Evolutionary conservation across 2,329 filamentous ascomycete species (phyloP).

Genomic region (Capronia americana): DNA sequence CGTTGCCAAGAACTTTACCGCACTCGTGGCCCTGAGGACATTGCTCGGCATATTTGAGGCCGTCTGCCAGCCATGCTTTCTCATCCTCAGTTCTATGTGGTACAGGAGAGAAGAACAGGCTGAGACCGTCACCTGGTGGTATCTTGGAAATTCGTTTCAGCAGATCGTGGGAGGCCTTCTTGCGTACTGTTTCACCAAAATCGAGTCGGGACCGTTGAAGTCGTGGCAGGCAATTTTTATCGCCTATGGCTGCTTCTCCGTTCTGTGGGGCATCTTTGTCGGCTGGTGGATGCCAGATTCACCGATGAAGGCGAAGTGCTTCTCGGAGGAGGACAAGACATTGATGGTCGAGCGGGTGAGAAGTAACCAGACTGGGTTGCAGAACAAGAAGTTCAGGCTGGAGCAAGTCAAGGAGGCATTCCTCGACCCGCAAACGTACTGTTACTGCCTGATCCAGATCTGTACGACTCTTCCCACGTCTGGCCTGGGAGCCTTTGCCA

Average conservation of each 20-base stretch:
- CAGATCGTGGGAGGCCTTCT: background rate
- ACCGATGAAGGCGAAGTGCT: slow-evolving; percentile 74
- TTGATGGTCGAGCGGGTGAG: slow-evolving; percentile 68
- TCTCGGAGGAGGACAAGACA: slow-evolving; percentile 68
- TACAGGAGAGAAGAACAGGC: slow-evolving; percentile 73
- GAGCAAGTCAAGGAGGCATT: slow-evolving; percentile 65
- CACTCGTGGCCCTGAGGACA: slow-evolving; percentile 66
- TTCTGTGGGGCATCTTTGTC: slow-evolving; percentile 70
- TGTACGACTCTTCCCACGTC: slow-evolving; percentile 76
- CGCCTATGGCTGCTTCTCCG: slow-evolving; percentile 66
- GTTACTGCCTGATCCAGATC: slow-evolving; percentile 69
- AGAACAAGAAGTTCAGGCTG: slow-evolving; percentile 61
- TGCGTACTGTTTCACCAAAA: background rate
- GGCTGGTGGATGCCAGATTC: slow-evolving; percentile 70
- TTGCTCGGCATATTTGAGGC: slow-evolving; percentile 75
- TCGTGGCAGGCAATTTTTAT: slow-evolving; percentile 75
- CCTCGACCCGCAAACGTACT: slow-evolving; percentile 70
- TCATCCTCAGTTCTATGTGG: slow-evolving; percentile 73
- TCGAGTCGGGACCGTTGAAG: background rate
- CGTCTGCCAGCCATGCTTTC: slow-evolving; percentile 70
- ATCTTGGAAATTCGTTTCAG: slow-evolving; percentile 42
- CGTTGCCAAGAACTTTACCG: slow-evolving; percentile 65
- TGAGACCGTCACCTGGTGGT: slow-evolving; percentile 72
- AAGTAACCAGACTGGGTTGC: slow-evolving; percentile 66
- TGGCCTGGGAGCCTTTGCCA: slow-evolving; percentile 74